Evolutionary conservation across 148 eudicot genomes (phyloP).

Genomic region (Vaccinium vitisidaea): DNA sequence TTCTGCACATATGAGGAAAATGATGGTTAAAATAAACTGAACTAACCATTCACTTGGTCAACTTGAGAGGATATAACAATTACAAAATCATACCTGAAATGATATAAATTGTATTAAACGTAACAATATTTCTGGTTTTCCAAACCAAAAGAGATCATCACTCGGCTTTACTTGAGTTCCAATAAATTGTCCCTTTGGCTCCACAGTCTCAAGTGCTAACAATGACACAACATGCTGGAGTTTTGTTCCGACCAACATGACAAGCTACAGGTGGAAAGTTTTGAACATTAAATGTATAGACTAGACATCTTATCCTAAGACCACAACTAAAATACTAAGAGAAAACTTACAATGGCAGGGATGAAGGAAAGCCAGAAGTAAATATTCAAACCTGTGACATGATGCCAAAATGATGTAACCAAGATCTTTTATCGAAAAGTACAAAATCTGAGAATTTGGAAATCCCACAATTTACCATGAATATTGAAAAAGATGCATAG

Average conservation of each 20-base stretch:
- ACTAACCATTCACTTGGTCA: not conserved
- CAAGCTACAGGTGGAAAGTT: constrained; percentile 49
- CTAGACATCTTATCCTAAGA: not conserved
- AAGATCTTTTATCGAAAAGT: not conserved
- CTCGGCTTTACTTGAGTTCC: constrained; percentile 91
- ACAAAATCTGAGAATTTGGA: constrained; percentile 4
- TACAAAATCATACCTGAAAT: constrained; percentile 64
- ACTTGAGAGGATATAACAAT: not conserved
- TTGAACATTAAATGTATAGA: not conserved
- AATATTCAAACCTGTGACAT: constrained; percentile 73
- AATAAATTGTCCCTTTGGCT: constrained; percentile 51
- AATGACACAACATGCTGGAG: constrained; percentile 97
- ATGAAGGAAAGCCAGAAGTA: constrained; percentile 97
- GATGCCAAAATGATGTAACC: not conserved
- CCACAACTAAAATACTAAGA: not conserved
- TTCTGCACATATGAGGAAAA: constrained; percentile 54
- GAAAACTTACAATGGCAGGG: constrained; percentile 76
- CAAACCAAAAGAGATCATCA: constrained; percentile 94
- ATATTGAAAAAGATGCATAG: constrained; percentile 85
- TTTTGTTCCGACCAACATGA: constrained; percentile 93
- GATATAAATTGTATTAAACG: constrained; percentile 85
- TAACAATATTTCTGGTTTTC: constrained; percentile 81
- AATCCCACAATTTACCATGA: constrained; percentile 53
- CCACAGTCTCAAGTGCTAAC: constrained; percentile 79
- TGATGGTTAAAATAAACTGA: constrained; percentile 1